Base-by-base conservation (phyloP, 192 early-diverging fungal species). In the Anaeromyces robustus region DNA sequence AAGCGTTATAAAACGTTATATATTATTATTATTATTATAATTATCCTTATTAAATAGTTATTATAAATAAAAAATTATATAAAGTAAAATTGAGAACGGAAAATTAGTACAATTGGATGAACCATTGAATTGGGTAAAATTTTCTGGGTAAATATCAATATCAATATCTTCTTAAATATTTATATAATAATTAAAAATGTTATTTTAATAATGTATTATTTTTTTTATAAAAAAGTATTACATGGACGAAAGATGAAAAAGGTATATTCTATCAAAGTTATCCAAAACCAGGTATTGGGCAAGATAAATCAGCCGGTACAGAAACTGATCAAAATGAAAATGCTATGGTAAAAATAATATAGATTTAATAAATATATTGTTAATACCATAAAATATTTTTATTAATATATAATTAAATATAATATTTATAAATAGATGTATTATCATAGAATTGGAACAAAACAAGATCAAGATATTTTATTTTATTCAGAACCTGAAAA, bases 251-350 rank as follows among this genome's bases (percentile, higher is more conserved):
- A 77, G 92, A 94, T 82, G 92, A 94, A 30, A 87, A 85, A 80
- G 93, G 93, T 0, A 93, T 92, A 81, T 92, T 92, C 81, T 94
- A 94, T 81, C 81, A 78, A 26, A 82, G 86, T 29, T 92, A 88
- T 77, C 86, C 89, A 30, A 83, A 88, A 31, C 80, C 78, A 59
- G 28, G n/a, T 28, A 80, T 83, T 29, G 78, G 30, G 13, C 81
- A 87, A 80, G 79, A 29, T 30, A 84, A 81, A 77, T 85, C 87
- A 59, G 88, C 86, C 29, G 92, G 92, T 30, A 92, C 90, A 2
- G 91, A 92, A 79, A 92, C 90, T 12, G 87, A 89, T 37, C 26
- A 78, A 41, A 88, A 88, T 77, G 77, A 78, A 52, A 85, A 91
- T 80, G 77, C 87, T 9, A 82, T 78, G 86, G 83, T 86, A 82